Percentiles rank a stretch among this genome's conserved stretches.
phyloP scores from a whole-genome alignment of 2,329 filamentous ascomycete species.

The Bipolaris victoriae region DNA sequence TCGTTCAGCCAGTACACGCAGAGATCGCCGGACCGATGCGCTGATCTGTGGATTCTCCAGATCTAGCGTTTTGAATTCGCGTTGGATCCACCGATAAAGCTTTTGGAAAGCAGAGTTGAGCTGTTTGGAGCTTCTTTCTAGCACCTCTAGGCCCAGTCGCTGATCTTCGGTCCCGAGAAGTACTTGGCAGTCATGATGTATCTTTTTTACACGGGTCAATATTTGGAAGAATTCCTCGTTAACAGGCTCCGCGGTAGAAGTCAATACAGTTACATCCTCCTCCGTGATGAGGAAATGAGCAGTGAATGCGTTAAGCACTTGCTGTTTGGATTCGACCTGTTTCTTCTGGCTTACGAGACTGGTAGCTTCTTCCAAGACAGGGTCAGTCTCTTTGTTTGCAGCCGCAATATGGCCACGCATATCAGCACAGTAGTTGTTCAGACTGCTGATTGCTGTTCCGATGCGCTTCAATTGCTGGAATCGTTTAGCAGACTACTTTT shows the following conservation, averaged over 20 bases:
- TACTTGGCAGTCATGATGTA: conserved; percentile 86
- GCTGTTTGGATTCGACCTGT: conserved; percentile 79
- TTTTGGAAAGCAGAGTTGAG: conserved; percentile 93
- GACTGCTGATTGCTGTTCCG: conserved; percentile 74
- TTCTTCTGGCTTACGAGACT: conserved; percentile 73
- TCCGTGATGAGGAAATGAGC: conserved; percentile 85
- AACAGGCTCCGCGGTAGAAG: conserved; percentile 78
- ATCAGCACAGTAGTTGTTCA: conserved; percentile 80
- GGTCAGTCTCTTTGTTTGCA: conserved; percentile 75
- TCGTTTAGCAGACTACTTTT: conserved; percentile 30
- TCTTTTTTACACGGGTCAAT: conserved; percentile 80
- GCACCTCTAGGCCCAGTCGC: conserved; percentile 83
- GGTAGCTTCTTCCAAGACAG: conserved; percentile 78
- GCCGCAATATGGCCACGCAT: conserved; percentile 79
- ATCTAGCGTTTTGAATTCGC: conserved; percentile 89
- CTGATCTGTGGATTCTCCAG: conserved; percentile 94
- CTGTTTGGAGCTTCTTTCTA: conserved; percentile 86
- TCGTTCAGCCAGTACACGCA: conserved; percentile 86
- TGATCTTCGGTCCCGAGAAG: conserved; percentile 90
- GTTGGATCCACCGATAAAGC: conserved; percentile 92
- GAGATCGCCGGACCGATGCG: conserved; percentile 78
- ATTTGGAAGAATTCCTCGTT: conserved; percentile 83
- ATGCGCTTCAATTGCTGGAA: conserved; percentile 83
- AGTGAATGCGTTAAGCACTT: conserved; percentile 76
- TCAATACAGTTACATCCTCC: conserved; percentile 76